Evolutionary conservation across 805 yeast species (phyloP).

Genomic region (Cyberlindnera amylophila): DNA sequence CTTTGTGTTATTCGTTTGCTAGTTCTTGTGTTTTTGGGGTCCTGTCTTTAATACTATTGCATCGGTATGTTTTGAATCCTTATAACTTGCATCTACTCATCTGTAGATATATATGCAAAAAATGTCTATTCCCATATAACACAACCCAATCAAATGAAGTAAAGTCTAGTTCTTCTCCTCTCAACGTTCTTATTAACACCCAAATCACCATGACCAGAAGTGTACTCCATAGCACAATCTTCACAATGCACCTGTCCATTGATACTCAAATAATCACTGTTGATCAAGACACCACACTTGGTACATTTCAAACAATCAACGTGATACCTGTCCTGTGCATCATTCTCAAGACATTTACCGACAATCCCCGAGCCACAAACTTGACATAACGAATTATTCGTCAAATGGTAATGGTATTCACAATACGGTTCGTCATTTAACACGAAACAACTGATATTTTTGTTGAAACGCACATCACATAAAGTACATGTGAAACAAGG

Average conservation of each 20-base stretch:
- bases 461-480: conserved; percentile 57
- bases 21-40: too few species aligned
- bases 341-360: conserved; percentile 85
- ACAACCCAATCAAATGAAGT: conserved; percentile 19
- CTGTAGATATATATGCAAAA: too few species aligned
- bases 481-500: conserved; percentile 72
- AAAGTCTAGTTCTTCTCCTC: conserved; percentile 27
- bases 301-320: conserved; percentile 65
- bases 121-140: too few species aligned
- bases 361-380: conserved; percentile 76
- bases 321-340: conserved; percentile 70
- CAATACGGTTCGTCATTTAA: conserved; percentile 80
- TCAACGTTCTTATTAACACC: conserved; percentile 15
- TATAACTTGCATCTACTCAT: too few species aligned
- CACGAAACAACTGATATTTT: conserved; percentile 68
- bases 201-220: conserved; percentile 1
- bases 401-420: conserved; percentile 66
- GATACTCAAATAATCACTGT: conserved; percentile 51
- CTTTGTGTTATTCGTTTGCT: not conserved
- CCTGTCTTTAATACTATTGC: too few species aligned
- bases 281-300: conserved; percentile 50
- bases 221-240: conserved; percentile 19
- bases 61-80: too few species aligned
- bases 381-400: conserved; percentile 72
- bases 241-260: conserved; percentile 52